Evolutionary conservation across 768 basidiomycete species (phyloP).

Genomic region (Termitomyces bulborhizus): DNA sequence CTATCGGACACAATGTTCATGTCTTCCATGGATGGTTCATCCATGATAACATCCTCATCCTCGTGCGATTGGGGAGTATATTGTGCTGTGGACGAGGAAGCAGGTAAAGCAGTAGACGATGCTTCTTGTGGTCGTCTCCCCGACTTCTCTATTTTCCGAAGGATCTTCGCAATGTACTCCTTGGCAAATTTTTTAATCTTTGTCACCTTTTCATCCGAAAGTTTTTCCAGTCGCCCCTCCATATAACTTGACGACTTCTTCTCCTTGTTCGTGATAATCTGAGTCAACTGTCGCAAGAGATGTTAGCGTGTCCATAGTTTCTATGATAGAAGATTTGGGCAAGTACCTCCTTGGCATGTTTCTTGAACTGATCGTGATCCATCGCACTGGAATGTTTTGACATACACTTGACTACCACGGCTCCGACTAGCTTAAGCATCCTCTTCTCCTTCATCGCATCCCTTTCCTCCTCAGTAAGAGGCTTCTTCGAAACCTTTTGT

Average conservation of each 20-base stretch:
- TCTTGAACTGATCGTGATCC: conserved; percentile 83
- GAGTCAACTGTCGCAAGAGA: conserved; percentile 54
- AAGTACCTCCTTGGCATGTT: conserved; percentile 88
- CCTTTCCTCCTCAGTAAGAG: conserved; percentile 47
- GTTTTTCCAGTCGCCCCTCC: conserved; percentile 62
- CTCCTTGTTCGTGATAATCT: conserved; percentile 89
- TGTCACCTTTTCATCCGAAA: conserved; percentile 78
- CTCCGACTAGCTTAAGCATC: conserved; percentile 76
- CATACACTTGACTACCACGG: conserved; percentile 90
- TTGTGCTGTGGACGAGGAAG: conserved; percentile 32
- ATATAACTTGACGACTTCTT: conserved; percentile 82
- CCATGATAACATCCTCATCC: conserved; percentile 25
- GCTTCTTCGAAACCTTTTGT: conserved; percentile 34
- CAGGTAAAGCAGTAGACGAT: conserved; percentile 19
- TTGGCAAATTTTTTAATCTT: conserved; percentile 95
- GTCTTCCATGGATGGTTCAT: conserved; percentile 25
- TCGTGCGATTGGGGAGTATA: conserved; percentile 28
- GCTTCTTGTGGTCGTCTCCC: conserved; percentile 22
- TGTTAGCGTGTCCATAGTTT: not conserved
- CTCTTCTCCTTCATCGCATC: conserved; percentile 76
- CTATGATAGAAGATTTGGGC: not conserved
- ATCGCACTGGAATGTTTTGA: conserved; percentile 78
- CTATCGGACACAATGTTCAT: conserved; percentile 26
- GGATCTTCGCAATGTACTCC: conserved; percentile 81
- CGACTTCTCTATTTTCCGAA: conserved; percentile 60